These are phyloP conservation scores for Pythium phragmiticola DNA, from an alignment of 352 stramenopile species.

Conservation along the genomic window DNA sequence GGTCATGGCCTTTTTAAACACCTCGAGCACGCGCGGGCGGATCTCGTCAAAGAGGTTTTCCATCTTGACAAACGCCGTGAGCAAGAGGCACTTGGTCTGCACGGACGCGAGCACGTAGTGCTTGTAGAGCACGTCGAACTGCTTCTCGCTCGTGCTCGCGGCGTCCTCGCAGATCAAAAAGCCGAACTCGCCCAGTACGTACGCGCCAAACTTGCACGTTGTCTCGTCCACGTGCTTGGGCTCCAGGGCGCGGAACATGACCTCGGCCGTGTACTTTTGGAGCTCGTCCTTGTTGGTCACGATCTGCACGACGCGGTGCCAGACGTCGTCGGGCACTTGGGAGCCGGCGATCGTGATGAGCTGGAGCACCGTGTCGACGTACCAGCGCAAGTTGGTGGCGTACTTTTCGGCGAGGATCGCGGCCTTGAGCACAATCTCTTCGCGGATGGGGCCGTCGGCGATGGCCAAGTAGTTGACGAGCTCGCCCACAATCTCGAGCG, in stretches of 20 bases:
- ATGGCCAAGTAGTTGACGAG: slow-evolving; percentile 94
- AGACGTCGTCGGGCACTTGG: slow-evolving; percentile 95
- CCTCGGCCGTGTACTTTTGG: slow-evolving; percentile 50
- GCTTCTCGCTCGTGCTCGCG: slow-evolving; percentile 89
- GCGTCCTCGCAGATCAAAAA: slow-evolving; percentile 91
- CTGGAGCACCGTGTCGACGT: slow-evolving; percentile 98
- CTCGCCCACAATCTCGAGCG: slow-evolving; percentile 94
- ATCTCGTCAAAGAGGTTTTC: slow-evolving; percentile 84
- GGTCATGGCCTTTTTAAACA: slow-evolving; percentile 93
- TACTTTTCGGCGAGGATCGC: slow-evolving; percentile 98
- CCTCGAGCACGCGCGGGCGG: slow-evolving; percentile 80
- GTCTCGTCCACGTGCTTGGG: slow-evolving; percentile 94
- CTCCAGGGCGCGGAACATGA: slow-evolving; percentile 93
- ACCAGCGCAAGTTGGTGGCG: slow-evolving; percentile 93
- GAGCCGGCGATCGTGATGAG: slow-evolving; percentile 94
- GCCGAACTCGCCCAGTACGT: slow-evolving; percentile 97
- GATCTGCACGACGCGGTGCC: slow-evolving; percentile 99
- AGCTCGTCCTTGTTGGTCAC: slow-evolving; percentile 97
- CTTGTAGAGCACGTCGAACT: slow-evolving; percentile 96
- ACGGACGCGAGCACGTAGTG: slow-evolving; percentile 90
- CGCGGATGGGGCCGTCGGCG: slow-evolving; percentile 91
- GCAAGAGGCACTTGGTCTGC: slow-evolving; percentile 91
- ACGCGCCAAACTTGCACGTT: slow-evolving; percentile 93
- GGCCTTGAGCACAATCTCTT: slow-evolving; percentile 98
- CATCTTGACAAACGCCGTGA: slow-evolving; percentile 97